These are phyloP conservation scores for Senna siamea DNA, from an alignment of 306 rosid genomes.

Conservation along the genomic window DNA sequence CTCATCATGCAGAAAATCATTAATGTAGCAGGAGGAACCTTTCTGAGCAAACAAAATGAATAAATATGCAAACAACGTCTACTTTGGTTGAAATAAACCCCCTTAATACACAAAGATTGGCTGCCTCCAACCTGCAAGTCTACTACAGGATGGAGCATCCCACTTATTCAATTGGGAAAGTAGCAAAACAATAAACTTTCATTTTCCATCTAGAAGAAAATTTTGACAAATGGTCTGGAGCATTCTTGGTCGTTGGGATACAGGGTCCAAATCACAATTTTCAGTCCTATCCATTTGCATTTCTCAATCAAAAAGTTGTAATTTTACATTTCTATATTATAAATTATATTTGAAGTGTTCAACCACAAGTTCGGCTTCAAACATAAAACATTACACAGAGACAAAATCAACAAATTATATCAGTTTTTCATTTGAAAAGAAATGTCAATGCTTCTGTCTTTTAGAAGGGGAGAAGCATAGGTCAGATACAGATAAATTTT, in stretches of 20 bases:
- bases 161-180: background rate
- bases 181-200: background rate
- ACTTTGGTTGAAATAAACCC: background rate
- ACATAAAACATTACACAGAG: slow-evolving; percentile 3
- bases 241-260: background rate
- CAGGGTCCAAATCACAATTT: background rate
- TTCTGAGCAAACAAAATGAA: background rate
- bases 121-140: background rate
- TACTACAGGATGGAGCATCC: background rate
- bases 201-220: background rate
- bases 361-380: background rate
- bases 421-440: background rate
- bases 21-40: background rate
- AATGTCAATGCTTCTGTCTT: too few species aligned
- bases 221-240: background rate
- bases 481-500: too few species aligned
- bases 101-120: background rate
- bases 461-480: background rate
- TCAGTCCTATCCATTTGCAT: background rate
- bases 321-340: background rate
- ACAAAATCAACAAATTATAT: too few species aligned
- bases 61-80: background rate
- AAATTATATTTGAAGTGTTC: background rate
- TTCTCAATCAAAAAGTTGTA: background rate
- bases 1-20: background rate